Percentiles rank a stretch among this genome's conserved stretches.
phyloP scores from a whole-genome alignment of 139 green algal species.

The Picochlorum sp. region DNA sequence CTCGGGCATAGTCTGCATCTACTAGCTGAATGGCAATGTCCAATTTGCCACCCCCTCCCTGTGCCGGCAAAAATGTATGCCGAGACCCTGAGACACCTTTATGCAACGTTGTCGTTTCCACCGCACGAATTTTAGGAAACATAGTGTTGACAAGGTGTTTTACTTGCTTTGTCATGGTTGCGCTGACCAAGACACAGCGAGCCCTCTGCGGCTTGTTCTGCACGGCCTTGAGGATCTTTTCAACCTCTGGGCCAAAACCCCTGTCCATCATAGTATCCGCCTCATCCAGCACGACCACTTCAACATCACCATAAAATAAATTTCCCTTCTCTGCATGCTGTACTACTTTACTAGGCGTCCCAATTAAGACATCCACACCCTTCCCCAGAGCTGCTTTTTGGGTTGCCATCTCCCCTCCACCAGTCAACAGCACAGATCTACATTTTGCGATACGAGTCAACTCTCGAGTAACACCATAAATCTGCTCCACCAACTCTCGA shows the following conservation, averaged over 20 bases:
- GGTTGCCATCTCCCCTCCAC: constrained; percentile 24
- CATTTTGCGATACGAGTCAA: constrained; percentile 80
- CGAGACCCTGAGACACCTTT: constrained; percentile 50
- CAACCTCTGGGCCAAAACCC: constrained; percentile 52
- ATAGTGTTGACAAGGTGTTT: constrained; percentile 32
- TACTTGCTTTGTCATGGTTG: constrained; percentile 76
- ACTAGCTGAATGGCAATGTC: constrained; percentile 63
- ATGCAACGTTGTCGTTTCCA: constrained; percentile 73
- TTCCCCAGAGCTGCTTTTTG: constrained; percentile 50
- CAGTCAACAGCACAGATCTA: constrained; percentile 40
- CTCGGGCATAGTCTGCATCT: constrained; percentile 21
- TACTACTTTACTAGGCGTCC: constrained; percentile 73
- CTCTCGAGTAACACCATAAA: constrained; percentile 71
- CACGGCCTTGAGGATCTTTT: constrained; percentile 57
- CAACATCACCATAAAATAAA: constrained; percentile 76
- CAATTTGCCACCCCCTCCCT: constrained; percentile 67
- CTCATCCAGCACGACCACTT: constrained; percentile 83
- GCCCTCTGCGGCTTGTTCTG: constrained; percentile 39
- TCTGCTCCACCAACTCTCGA: constrained; percentile 87
- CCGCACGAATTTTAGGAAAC: constrained; percentile 57
- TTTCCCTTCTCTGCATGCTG: constrained; percentile 69
- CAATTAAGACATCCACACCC: constrained; percentile 81
- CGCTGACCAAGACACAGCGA: constrained; percentile 76
- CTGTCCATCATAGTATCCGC: constrained; percentile 94
- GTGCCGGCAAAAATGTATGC: constrained; percentile 76